A percentile compares a stretch with the other conserved stretches of the same genome.
phyloP scores from a whole-genome alignment of 2,329 filamentous ascomycete genomes.

The Exophiala phaeomuriformis region DNA sequence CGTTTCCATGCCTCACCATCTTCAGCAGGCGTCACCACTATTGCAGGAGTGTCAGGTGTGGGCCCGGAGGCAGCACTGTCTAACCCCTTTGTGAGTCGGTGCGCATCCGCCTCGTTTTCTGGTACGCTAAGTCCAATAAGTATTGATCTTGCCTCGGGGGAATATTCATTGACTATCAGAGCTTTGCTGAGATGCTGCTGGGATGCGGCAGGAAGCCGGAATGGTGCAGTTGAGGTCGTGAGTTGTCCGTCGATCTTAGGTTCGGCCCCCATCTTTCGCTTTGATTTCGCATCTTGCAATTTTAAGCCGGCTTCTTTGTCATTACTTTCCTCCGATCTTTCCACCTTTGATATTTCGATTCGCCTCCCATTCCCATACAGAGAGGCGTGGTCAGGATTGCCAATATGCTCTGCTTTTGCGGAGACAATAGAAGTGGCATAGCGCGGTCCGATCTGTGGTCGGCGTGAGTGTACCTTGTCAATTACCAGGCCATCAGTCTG shows the following conservation, averaged over 20 bases:
- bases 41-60: slow-evolving; percentile 40
- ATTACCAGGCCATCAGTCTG: slow-evolving; percentile 18
- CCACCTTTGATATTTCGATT: not conserved
- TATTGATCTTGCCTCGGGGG: slow-evolving; percentile 41
- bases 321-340: slow-evolving; percentile 1
- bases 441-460: slow-evolving; percentile 16
- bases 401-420: slow-evolving; percentile 21
- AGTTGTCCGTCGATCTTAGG: not conserved
- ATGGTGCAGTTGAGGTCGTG: not conserved
- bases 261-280: slow-evolving; percentile 4
- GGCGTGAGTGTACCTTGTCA: slow-evolving; percentile 22
- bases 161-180: slow-evolving; percentile 27
- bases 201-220: not conserved
- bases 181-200: not conserved
- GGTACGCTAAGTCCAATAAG: slow-evolving; percentile 42
- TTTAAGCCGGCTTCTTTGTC: slow-evolving; percentile 8
- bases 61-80: slow-evolving; percentile 30
- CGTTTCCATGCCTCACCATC: slow-evolving; percentile 35
- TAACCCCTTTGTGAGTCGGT: slow-evolving; percentile 15
- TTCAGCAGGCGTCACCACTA: slow-evolving; percentile 41
- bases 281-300: slow-evolving; percentile 11
- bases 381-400: not conserved
- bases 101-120: slow-evolving; percentile 29
- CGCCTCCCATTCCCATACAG: no score
- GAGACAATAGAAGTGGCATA: slow-evolving; percentile 21